Percentiles rank a stretch among this genome's conserved stretches.
phyloP scores from a whole-genome alignment of 2,329 filamentous ascomycete species.

The Verruconis gallopava region DNA sequence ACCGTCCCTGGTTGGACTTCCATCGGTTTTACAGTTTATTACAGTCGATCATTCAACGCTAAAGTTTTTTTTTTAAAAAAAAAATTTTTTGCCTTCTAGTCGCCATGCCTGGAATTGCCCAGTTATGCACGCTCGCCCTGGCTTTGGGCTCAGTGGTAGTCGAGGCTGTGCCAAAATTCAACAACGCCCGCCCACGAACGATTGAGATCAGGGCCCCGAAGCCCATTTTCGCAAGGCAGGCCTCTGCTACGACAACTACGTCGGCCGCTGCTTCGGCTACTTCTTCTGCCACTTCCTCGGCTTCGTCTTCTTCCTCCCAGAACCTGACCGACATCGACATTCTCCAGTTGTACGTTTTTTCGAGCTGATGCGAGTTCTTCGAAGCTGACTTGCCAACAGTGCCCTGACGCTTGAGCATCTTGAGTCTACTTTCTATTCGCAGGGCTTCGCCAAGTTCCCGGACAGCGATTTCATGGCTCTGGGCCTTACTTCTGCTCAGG shows the following conservation, averaged over 20 bases:
- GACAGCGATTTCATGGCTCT: conserved; percentile 50
- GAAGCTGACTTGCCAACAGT: conserved; percentile 31
- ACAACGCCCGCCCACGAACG: conserved; percentile 8
- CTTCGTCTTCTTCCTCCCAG: conserved; percentile 10
- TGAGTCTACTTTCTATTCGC: conserved; percentile 58
- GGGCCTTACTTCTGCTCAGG: conserved; percentile 42
- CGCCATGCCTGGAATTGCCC: conserved; percentile 26
- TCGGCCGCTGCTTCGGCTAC: no score
- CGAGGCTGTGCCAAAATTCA: conserved; percentile 5
- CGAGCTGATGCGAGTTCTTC: no score
- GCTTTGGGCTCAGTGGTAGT: conserved; percentile 16
- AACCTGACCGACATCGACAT: conserved; percentile 38
- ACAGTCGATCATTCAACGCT: not conserved
- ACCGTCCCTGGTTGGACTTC: conserved; percentile 11
- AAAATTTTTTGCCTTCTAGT: no score
- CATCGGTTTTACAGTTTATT: not conserved
- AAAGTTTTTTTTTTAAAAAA: not conserved
- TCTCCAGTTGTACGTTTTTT: conserved; percentile 36
- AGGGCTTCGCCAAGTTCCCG: conserved; percentile 56
- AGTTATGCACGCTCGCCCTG: conserved; percentile 23
- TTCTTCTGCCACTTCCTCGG: not conserved
- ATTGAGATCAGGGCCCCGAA: conserved; percentile 8
- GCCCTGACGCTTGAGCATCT: conserved; percentile 64
- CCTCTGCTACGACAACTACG: no score
- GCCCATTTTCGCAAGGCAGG: no score